These are phyloP conservation scores for Penicillium sp. DNA, from an alignment of 2,329 filamentous ascomycete species.

Conservation along the genomic window DNA sequence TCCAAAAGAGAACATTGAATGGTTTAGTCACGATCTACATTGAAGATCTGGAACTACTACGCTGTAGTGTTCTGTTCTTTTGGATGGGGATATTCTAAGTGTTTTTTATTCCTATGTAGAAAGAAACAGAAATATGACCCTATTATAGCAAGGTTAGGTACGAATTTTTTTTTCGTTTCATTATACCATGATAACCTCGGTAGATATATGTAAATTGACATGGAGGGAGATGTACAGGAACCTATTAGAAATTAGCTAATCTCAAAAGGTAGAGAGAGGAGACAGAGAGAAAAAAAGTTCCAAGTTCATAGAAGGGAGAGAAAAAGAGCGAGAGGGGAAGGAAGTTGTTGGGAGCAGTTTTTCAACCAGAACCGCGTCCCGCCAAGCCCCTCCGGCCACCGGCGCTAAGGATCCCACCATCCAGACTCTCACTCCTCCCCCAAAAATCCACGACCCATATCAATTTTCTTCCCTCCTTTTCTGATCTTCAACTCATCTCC, in stretches of 20 bases:
- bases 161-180: too few relatives aligned
- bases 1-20: constrained; percentile 7
- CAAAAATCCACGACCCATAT: constrained; percentile 33
- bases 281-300: background rate
- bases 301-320: background rate
- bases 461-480: constrained; percentile 39
- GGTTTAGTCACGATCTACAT: background rate
- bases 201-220: background rate
- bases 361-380: constrained; percentile 33
- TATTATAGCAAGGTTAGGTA: background rate
- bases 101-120: background rate
- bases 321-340: constrained; percentile 7
- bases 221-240: background rate
- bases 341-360: constrained; percentile 32
- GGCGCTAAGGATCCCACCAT: constrained; percentile 45
- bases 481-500: constrained; percentile 16
- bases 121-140: background rate
- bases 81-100: background rate
- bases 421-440: constrained; percentile 26
- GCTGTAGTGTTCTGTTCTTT: background rate
- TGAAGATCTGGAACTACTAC: background rate
- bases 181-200: too few relatives aligned
- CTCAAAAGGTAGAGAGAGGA: background rate
- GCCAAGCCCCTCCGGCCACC: constrained; percentile 44
- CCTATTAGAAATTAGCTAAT: background rate